Evolutionary conservation across 2,329 filamentous ascomycete species (phyloP).

Genomic region (Drechslera avenae): DNA sequence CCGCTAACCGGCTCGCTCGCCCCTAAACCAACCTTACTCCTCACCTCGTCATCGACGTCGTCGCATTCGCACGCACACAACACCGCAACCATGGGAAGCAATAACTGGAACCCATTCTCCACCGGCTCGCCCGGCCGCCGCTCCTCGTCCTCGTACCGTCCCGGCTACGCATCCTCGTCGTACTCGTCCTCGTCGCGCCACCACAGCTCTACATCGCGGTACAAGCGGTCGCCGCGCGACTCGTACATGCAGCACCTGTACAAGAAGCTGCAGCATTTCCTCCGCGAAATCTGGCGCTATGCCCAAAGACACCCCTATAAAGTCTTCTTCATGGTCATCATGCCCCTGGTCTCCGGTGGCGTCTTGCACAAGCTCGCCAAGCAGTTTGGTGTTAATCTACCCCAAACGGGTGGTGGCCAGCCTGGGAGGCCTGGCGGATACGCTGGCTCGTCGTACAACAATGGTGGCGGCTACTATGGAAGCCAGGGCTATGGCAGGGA

Average conservation of each 20-base stretch:
- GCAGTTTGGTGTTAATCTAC: slow-evolving; percentile 79
- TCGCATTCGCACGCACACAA: not conserved
- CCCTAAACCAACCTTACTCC: slow-evolving; percentile 18
- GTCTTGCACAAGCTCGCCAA: slow-evolving; percentile 77
- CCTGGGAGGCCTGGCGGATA: slow-evolving; percentile 25
- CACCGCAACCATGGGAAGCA: slow-evolving; percentile 35
- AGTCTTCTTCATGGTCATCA: slow-evolving; percentile 85
- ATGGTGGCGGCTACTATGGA: slow-evolving; percentile 52
- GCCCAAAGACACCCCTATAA: slow-evolving; percentile 83
- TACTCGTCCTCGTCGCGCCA: slow-evolving; percentile 35
- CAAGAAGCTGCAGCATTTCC: slow-evolving; percentile 75
- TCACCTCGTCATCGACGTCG: slow-evolving; percentile 1
- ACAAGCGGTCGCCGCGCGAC: slow-evolving; percentile 75
- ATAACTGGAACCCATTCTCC: slow-evolving; percentile 41
- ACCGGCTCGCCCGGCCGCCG: slow-evolving; percentile 25
- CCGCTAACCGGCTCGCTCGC: slow-evolving; percentile 12
- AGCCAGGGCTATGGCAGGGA: slow-evolving; percentile 51
- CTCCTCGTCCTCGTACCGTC: slow-evolving; percentile 33
- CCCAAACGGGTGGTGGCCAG: slow-evolving; percentile 52
- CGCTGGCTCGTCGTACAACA: slow-evolving; percentile 22
- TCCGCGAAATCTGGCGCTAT: slow-evolving; percentile 81
- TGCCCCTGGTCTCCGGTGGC: slow-evolving; percentile 86
- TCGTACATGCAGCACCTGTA: slow-evolving; percentile 77
- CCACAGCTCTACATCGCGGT: slow-evolving; percentile 70
- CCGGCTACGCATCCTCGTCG: slow-evolving; percentile 39